phyloP scores from a whole-genome alignment of 2,329 filamentous ascomycete species.

The Arthroderma uncinatum region DNA sequence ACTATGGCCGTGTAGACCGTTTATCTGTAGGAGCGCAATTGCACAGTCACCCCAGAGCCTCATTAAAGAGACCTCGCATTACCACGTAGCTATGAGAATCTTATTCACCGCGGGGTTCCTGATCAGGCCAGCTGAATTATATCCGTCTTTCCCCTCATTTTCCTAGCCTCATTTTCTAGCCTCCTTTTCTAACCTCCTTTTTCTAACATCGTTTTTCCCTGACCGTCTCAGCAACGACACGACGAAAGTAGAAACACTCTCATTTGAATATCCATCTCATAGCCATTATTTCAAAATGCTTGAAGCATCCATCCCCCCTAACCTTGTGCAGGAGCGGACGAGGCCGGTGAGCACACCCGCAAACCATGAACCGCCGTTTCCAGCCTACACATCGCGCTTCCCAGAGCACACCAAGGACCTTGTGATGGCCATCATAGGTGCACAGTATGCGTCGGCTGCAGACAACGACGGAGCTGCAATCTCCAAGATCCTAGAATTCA shows the following conservation, averaged over 20 bases:
- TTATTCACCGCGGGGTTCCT: too few relatives aligned
- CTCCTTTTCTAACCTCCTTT: too few relatives aligned
- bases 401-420: conserved; percentile 21
- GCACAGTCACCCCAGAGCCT: too few relatives aligned
- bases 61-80: too few relatives aligned
- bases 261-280: background rate
- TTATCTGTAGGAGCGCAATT: background rate
- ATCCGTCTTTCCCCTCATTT: too few relatives aligned
- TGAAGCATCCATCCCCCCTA: conserved; percentile 10
- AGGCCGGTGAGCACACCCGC: conserved; percentile 8
- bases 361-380: conserved; percentile 11
- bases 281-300: conserved; percentile 4
- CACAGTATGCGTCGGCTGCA: conserved; percentile 17
- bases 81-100: too few relatives aligned
- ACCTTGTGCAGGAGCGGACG: conserved; percentile 10
- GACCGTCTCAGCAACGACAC: too few relatives aligned
- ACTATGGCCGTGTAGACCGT: background rate
- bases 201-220: too few relatives aligned
- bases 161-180: too few relatives aligned
- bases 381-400: conserved; percentile 22
- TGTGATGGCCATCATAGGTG: conserved; percentile 28
- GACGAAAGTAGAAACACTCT: background rate
- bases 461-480: conserved; percentile 12
- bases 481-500: conserved; percentile 12
- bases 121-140: too few relatives aligned